A percentile compares a stretch with the other conserved stretches of the same genome.
phyloP scores from a whole-genome alignment of 495 filamentous ascomycete species.

The Rostrohypoxylon terebratum region DNA sequence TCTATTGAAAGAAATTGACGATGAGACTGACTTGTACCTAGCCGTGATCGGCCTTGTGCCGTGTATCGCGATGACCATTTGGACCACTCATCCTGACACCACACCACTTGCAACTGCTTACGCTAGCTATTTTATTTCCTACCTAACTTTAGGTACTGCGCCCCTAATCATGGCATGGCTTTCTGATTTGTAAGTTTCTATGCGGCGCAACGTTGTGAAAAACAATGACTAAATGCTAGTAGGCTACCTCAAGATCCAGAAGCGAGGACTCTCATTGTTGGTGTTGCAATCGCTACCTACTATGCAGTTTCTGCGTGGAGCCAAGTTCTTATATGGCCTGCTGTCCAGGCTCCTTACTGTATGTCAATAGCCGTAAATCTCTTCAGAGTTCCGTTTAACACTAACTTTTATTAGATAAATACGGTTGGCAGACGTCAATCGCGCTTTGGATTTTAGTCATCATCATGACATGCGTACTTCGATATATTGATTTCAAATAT shows the following conservation, averaged over 20 bases:
- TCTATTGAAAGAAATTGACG: not conserved
- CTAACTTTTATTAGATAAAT: constrained; percentile 45
- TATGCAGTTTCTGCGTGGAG: constrained; percentile 57
- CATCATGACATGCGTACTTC: constrained; percentile 45
- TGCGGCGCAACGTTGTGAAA: not conserved
- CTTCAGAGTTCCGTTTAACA: not conserved
- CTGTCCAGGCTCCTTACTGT: constrained; percentile 56
- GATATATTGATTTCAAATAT: constrained; percentile 45
- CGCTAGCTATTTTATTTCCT: constrained; percentile 55
- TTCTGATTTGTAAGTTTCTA: constrained; percentile 50
- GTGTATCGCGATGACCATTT: constrained; percentile 54
- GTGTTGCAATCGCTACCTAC: constrained; percentile 54
- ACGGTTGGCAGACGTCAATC: constrained; percentile 56
- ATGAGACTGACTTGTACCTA: constrained; percentile 20
- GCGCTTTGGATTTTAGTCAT: constrained; percentile 53
- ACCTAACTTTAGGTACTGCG: constrained; percentile 53
- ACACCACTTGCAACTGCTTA: constrained; percentile 52
- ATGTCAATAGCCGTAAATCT: constrained; percentile 3
- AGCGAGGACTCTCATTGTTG: constrained; percentile 55
- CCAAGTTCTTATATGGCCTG: constrained; percentile 59
- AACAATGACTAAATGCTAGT: not conserved
- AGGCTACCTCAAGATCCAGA: constrained; percentile 55
- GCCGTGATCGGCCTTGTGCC: constrained; percentile 54
- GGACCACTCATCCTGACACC: constrained; percentile 50
- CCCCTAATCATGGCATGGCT: constrained; percentile 57